Conservation (phyloP, 129 eudicot species). For the Escallonia herrerae region DNA sequence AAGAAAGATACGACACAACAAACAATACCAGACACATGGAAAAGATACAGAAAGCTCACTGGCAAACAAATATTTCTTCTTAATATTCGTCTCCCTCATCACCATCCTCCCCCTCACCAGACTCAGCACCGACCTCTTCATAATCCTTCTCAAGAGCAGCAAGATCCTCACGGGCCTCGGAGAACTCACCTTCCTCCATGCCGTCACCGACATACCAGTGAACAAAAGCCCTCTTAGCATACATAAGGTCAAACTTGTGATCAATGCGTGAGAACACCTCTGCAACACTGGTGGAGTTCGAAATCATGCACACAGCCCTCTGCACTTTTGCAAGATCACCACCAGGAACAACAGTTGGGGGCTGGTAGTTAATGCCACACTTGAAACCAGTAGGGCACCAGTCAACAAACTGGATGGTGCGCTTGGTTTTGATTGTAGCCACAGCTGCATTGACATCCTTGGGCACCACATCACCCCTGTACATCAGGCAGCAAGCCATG, state of each 20-base stretch:
- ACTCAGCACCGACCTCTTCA: conserved; percentile 17
- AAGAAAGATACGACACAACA: too few relatives aligned
- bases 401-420: conserved; percentile 21
- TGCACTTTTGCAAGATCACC: conserved; percentile 17
- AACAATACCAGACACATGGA: too few relatives aligned
- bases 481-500: conserved; percentile 26
- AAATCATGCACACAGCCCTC: conserved; percentile 18
- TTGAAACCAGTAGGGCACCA: conserved; percentile 25
- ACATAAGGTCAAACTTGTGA: conserved; percentile 20
- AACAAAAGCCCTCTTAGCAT: conserved; percentile 15
- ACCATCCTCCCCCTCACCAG: conserved; percentile 13
- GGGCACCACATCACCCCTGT: conserved; percentile 23
- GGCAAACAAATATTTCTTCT: neutral
- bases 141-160: conserved; percentile 14
- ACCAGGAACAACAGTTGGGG: conserved; percentile 16
- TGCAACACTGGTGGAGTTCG: conserved; percentile 10
- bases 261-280: conserved; percentile 20
- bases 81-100: conserved; percentile 15
- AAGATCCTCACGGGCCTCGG: conserved; percentile 18
- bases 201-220: conserved; percentile 24
- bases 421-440: conserved; percentile 15
- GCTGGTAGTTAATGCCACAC: conserved; percentile 16
- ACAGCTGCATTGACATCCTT: conserved; percentile 24
- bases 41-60: too few relatives aligned
- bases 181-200: conserved; percentile 22